Evolutionary conservation across 257 asterid genomes (phyloP), one percentile per base, ranked within the genome.

Genomic region (Salvia miltiorrhiza): DNA sequence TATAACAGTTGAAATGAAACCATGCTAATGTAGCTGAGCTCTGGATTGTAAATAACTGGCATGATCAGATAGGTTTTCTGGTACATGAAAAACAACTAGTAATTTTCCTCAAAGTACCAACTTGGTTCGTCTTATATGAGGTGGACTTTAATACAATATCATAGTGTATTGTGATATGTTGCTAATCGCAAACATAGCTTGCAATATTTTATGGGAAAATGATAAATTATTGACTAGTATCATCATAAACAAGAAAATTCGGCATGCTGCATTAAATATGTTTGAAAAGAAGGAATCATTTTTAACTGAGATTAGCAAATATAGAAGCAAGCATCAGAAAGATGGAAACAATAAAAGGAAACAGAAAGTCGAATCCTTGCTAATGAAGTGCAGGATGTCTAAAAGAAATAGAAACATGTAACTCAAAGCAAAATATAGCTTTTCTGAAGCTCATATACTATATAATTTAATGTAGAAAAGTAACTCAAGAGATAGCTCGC

Each of bases 381-480:
- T 37, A 10, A 17, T 30, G 40, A 48, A 40, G 32, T 54, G 55
- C 67, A 56, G 26, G 41, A 48, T 47, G 9, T 21, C 49, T 33
- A 20, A 67, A 63, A 20, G 44, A 45, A 73, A 10, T 28, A 44
- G 57, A 47, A 45, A 9, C 23, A 58, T 3, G 33, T 4, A 60
- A 43, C 55, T 16, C 14, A 37, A 44, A 70, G 66, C 56, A 67
- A 75, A 63, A 4, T 21, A 65, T 56, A 16, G 48, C 60, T 16
- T 44, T 41, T 41, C 53, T 47, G 59, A 65, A 58, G 37, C 70
- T 13, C 30, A 24, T 5, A 52, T 7, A 40, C 20, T 12, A 52
- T 24, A 74, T 50, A 41, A 59, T 65, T 64, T 44, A 52, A 26
- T 32, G 33, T 9, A 53, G 49, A 67, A 68, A 52, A 53, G 28